phyloP scores from a whole-genome alignment of 1,139 yeast species.

The Yamadazyma jaroonii region DNA sequence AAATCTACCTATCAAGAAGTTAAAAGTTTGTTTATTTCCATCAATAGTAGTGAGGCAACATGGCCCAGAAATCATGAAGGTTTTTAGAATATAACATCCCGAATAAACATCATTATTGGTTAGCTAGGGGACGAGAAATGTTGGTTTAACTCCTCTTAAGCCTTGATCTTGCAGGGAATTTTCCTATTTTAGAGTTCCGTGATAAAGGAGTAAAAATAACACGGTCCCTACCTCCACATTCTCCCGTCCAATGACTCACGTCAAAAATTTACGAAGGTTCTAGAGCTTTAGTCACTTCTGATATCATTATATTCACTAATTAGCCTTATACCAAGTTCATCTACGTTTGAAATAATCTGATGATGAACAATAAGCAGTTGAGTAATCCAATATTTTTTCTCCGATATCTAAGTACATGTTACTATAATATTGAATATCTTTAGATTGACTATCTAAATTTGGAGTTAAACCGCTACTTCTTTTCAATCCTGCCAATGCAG shows the following conservation, averaged over 20 bases:
- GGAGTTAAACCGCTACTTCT: constrained; percentile 79
- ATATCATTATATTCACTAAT: neutral
- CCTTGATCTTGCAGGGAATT: no score
- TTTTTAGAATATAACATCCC: no score
- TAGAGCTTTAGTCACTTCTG: neutral
- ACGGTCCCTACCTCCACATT: no score
- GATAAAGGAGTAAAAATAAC: no score
- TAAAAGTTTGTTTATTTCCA: no score
- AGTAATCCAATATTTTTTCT: constrained; percentile 75
- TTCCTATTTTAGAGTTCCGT: no score
- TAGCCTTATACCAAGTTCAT: neutral
- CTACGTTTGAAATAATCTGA: constrained; percentile 61
- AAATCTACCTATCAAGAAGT: no score
- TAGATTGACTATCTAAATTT: constrained; percentile 30
- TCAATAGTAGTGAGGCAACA: no score
- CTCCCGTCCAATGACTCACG: neutral
- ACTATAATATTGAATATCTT: constrained; percentile 58
- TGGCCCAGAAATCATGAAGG: no score
- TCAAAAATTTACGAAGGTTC: neutral
- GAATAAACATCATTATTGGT: no score
- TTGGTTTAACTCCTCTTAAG: no score
- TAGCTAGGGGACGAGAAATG: no score
- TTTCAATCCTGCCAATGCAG: constrained; percentile 85
- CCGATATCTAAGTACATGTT: constrained; percentile 76
- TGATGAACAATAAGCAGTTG: constrained; percentile 68